Evolutionary conservation across 228 moss, liverwort and hornwort genomes (phyloP), one percentile per base, ranked within the genome.

Genomic region (Sphagnum magellanicum): DNA sequence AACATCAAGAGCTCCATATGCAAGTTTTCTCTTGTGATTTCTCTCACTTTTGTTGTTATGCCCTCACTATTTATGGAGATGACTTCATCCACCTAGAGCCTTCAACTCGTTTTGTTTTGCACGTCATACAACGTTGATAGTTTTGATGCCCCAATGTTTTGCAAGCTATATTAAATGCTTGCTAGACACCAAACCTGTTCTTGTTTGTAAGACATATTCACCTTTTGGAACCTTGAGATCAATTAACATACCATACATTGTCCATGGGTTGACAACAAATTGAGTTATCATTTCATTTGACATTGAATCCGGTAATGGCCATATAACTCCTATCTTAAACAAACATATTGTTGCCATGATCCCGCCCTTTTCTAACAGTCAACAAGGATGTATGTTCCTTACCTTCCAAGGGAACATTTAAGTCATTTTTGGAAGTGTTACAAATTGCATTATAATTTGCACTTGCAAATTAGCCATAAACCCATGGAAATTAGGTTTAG

Each of bases 251-350:
- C 91, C 86, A 14, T 82, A 78, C 46, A 87, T 79, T 16, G 88
- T 16, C 94, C 94, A 91, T 6, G 90, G 94, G 60, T 94, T 94
- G 70, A 91, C 84, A 59, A 94, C 81, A n/a, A 94, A 90, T 64
- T 94, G 90, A 15, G 86, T 83, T 4, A 90, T 88, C 14, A 74
- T 67, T 15, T 84, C 88, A 51, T 91, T 91, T 51, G 89, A 83
- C 50, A 94, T 71, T 3, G 88, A 75, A 67, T 83, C 83, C 5
- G 89, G 88, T 50, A 94, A 77, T 9, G 83, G 76, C 74, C 86
- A 84, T 58, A 85, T 50, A 70, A 83, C 59, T 48, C 85, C 89
- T 84, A 81, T 58, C 79, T 76, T 47, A 91, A 67, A 49, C 82
- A 79, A 16, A 88, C 83, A 63, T 74, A 94, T 65, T 94, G 89